These are phyloP conservation scores for Urochloa ruziziensis DNA, from an alignment of 176 grass and related monocot species.

Conservation along the genomic window DNA sequence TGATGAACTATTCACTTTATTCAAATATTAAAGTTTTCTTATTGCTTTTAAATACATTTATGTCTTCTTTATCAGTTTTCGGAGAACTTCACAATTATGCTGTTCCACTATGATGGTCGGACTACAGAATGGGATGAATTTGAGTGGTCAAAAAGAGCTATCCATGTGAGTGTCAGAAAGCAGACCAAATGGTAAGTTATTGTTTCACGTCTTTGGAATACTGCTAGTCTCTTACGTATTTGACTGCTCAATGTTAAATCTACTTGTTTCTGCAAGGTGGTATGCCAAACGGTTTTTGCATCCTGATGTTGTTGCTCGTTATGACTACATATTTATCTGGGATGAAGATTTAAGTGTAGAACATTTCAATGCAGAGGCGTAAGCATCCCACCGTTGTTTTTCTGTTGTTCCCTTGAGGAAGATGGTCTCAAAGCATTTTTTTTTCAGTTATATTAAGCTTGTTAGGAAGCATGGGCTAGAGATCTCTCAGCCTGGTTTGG, in stretches of 20 bases:
- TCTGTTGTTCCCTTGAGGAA: background rate
- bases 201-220: background rate
- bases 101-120: constrained; percentile 90
- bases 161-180: constrained; percentile 82
- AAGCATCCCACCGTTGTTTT: constrained; percentile 15
- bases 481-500: constrained; percentile 95
- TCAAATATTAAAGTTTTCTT: background rate
- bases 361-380: constrained; percentile 98
- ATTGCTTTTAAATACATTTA: background rate
- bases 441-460: constrained; percentile 72
- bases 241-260: background rate
- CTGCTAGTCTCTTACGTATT: background rate
- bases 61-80: constrained; percentile 61
- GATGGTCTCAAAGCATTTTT: constrained; percentile 12
- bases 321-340: constrained; percentile 99
- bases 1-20: constrained; percentile 11
- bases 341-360: constrained; percentile 95
- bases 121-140: constrained; percentile 91
- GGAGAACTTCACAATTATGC: constrained; percentile 83
- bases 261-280: constrained; percentile 62
- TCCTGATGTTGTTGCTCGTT: constrained; percentile 77
- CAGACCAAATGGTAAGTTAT: constrained; percentile 86
- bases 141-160: constrained; percentile 92
- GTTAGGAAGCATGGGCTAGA: constrained; percentile 91
- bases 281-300: constrained; percentile 98